Conservation (phyloP, 306 rosid species). For the Sicyos edulis region DNA sequence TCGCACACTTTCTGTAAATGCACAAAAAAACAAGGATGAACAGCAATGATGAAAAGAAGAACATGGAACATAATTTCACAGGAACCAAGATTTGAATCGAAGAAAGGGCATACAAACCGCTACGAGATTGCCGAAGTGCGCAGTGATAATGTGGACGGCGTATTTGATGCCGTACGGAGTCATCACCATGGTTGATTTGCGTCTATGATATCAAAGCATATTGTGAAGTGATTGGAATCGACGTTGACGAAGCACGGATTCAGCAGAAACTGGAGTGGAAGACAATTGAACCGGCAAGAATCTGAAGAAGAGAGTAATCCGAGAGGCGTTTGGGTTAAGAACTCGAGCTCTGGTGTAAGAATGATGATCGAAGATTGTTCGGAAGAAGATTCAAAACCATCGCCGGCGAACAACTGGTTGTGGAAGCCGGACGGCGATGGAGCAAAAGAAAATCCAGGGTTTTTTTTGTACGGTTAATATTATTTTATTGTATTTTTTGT, state of each 20-base stretch:
- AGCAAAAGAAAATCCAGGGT: too few relatives aligned
- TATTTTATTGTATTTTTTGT: too few relatives aligned
- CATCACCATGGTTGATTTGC: slow-evolving; percentile 29
- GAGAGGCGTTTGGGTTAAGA: not conserved
- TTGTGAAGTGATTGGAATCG: not conserved
- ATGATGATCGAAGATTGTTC: not conserved
- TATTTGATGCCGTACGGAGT: slow-evolving; percentile 54
- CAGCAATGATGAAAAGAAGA: not conserved
- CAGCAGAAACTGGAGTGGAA: not conserved
- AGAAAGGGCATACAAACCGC: slow-evolving; percentile 49
- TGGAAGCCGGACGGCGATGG: too few relatives aligned
- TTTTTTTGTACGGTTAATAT: too few relatives aligned
- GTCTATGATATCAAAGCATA: not conserved
- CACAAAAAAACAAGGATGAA: not conserved
- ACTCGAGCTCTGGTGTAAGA: not conserved
- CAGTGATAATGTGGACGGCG: slow-evolving; percentile 62
- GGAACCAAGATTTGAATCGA: not conserved
- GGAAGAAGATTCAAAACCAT: too few relatives aligned
- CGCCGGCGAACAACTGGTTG: too few relatives aligned
- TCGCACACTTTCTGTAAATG: slow-evolving; percentile 70
- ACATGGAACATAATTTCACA: not conserved
- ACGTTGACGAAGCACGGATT: not conserved
- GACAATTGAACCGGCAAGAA: not conserved
- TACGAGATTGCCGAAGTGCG: slow-evolving; percentile 77
- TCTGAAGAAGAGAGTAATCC: not conserved